Percentiles rank a stretch among this genome's conserved stretches.
Evolutionary conservation across 768 basidiomycete genomes (phyloP).

Genomic region (Tricholoma hemisulphureum): DNA sequence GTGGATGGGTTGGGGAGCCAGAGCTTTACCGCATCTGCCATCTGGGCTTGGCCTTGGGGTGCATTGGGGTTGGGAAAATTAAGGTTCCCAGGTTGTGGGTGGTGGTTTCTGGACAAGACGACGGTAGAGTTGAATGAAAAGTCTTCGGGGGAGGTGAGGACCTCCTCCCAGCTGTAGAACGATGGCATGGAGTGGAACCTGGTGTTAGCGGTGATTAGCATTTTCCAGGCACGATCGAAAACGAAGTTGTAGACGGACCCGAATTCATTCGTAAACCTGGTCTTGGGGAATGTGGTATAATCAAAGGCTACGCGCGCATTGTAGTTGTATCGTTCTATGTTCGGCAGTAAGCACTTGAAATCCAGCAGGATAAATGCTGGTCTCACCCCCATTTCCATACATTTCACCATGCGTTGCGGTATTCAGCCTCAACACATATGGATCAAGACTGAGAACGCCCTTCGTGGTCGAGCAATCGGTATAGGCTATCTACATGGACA

Average conservation of each 20-base stretch:
- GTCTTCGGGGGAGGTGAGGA: conserved; percentile 48
- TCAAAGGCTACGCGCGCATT: conserved; percentile 52
- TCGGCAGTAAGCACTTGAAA: neutral
- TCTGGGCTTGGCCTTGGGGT: conserved; percentile 49
- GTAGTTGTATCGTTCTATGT: conserved; percentile 55
- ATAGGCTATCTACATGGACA: conserved; percentile 44
- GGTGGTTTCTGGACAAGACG: conserved; percentile 55
- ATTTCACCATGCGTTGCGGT: conserved; percentile 53
- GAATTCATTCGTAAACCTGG: conserved; percentile 58
- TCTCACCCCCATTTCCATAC: conserved; percentile 53
- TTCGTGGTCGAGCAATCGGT: conserved; percentile 60
- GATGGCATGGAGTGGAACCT: conserved; percentile 66
- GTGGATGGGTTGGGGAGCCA: conserved; percentile 56
- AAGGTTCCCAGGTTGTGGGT: conserved; percentile 51
- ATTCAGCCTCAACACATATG: conserved; percentile 47
- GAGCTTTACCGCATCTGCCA: conserved; percentile 47
- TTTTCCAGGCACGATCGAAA: neutral
- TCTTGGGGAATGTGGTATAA: conserved; percentile 51
- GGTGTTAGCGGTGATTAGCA: neutral
- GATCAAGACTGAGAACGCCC: conserved; percentile 54
- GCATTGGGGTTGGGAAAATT: conserved; percentile 57
- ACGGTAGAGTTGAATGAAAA: conserved; percentile 59
- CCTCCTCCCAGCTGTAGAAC: conserved; percentile 61
- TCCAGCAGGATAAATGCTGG: neutral
- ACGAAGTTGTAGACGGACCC: conserved; percentile 34